Conservation (phyloP, 768 basidiomycete genomes). For the Termitomyces sp. region DNA sequence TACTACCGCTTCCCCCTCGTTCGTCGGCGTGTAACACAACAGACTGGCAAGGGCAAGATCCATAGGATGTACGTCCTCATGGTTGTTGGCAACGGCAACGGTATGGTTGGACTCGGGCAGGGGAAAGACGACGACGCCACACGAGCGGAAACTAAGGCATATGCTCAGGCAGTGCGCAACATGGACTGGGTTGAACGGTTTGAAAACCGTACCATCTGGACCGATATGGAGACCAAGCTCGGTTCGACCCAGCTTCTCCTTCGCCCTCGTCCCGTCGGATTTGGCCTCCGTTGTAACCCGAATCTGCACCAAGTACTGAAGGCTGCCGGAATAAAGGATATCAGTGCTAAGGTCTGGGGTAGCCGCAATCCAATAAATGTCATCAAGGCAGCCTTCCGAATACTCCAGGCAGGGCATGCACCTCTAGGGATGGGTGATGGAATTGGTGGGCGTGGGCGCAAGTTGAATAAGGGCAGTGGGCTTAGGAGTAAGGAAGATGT, state of each 20-base stretch:
- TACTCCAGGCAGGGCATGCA: constrained; percentile 83
- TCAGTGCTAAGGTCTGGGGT: constrained; percentile 94
- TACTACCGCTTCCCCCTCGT: constrained; percentile 43
- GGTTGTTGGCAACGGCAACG: constrained; percentile 80
- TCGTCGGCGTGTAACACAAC: constrained; percentile 67
- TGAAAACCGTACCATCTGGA: constrained; percentile 94
- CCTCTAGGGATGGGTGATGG: constrained; percentile 83
- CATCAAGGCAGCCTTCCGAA: constrained; percentile 77
- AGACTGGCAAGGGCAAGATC: constrained; percentile 94
- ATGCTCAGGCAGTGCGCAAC: constrained; percentile 69
- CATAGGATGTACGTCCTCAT: constrained; percentile 56
- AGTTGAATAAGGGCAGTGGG: constrained; percentile 73
- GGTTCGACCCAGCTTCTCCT: constrained; percentile 79
- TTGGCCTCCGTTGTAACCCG: constrained; percentile 88
- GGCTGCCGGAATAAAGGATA: constrained; percentile 93
- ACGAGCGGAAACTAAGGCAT: constrained; percentile 55
- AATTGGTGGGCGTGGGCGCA: constrained; percentile 65
- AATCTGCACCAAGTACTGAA: constrained; percentile 85
- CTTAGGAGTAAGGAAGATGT: constrained; percentile 64
- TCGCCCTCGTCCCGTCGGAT: constrained; percentile 83
- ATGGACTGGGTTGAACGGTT: constrained; percentile 96
- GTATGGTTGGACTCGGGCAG: constrained; percentile 79
- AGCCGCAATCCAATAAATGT: constrained; percentile 84
- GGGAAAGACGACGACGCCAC: constrained; percentile 64
- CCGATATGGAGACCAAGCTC: constrained; percentile 81